phyloP scores from a whole-genome alignment of 495 filamentous ascomycete species.

The Neurospora discreta region DNA sequence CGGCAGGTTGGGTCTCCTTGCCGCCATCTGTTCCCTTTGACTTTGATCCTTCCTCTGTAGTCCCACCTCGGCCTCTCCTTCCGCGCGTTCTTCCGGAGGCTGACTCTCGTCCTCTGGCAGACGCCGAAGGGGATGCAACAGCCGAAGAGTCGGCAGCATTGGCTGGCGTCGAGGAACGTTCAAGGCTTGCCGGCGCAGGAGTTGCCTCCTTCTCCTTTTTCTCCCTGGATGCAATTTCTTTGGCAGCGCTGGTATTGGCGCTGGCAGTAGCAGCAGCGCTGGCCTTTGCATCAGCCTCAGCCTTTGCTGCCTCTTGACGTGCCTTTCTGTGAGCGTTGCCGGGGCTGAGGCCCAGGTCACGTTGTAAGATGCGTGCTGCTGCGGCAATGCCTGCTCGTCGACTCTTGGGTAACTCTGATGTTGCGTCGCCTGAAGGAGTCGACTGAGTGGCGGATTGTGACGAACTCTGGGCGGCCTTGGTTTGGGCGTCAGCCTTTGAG shows the following conservation, averaged over 20 bases:
- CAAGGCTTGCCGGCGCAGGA: conserved; percentile 17
- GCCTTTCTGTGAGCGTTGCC: conserved; percentile 45
- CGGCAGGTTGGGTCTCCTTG: conserved; percentile 7
- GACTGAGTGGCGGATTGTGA: not conserved
- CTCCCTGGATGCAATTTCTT: conserved; percentile 19
- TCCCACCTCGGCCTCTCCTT: conserved; percentile 15
- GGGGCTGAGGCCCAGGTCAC: conserved; percentile 75
- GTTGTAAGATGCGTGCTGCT: conserved; percentile 77
- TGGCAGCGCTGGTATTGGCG: conserved; percentile 15
- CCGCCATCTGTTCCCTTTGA: conserved; percentile 12
- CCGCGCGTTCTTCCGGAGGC: conserved; percentile 16
- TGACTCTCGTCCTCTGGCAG: conserved; percentile 11
- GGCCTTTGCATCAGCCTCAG: conserved; percentile 32
- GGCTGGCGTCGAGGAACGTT: conserved; percentile 13
- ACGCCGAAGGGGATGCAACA: not conserved
- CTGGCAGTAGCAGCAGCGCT: conserved; percentile 13
- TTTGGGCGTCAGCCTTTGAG: conserved; percentile 4
- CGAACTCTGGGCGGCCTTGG: not conserved
- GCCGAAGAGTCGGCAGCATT: conserved; percentile 11
- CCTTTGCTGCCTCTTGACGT: conserved; percentile 40
- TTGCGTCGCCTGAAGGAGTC: not conserved
- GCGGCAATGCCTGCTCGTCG: conserved; percentile 59
- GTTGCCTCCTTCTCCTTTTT: conserved; percentile 6
- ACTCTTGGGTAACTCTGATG: conserved; percentile 29
- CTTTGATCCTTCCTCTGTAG: conserved; percentile 12